Evolutionary conservation across 352 stramenopile genomes (phyloP), one percentile per base, ranked within the genome.

Genomic region (Globisporangium cystogenes): DNA sequence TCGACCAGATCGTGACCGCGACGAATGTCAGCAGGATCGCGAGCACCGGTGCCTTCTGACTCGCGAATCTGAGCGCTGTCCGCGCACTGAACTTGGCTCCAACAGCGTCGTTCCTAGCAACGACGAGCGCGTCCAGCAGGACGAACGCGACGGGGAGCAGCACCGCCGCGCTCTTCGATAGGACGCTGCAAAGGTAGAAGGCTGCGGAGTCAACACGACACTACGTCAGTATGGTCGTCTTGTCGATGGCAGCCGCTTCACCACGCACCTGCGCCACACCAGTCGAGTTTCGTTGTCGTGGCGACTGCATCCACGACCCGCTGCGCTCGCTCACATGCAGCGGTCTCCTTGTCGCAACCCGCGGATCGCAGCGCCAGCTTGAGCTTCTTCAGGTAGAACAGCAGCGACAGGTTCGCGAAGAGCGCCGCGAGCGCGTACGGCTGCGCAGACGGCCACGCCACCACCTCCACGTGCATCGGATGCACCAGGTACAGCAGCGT

Each of bases 381-480:
- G 26, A 69, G 21, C 1, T 44, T 39, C 35, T 12, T 37, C 4
- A 68, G 26, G 48, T 79, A 67, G 12, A 68, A 53, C 27, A 64
- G 68, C 1, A 86, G 31, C 6, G 66, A 64, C 11, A 88, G 46
- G 46, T 76, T 62, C 14, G 65, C 67, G 46, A 90, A 87, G 11
- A 88, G 39, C 5, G 67, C 66, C 6, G 70, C 69, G 15, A 87
- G 61, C 3, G 78, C 58, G 46, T 93, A 90, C 1, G 82, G 77
- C 55, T 90, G 74, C 1, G 73, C 76, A 0, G 79, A 90, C 26
- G 79, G 72, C 78, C 81, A 92, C 12, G 48, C 74, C 24, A 92
- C 62, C 29, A 90, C 67, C 41, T 92, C 78, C 26, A 86, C 69
- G 40, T 86, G 60, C 36, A 85, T 56, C 8, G 82, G 82, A 36